Evolutionary conservation across 2,329 filamentous ascomycete genomes (phyloP), one percentile per base, ranked within the genome.

Genomic region (Alternaria brassicicola): DNA sequence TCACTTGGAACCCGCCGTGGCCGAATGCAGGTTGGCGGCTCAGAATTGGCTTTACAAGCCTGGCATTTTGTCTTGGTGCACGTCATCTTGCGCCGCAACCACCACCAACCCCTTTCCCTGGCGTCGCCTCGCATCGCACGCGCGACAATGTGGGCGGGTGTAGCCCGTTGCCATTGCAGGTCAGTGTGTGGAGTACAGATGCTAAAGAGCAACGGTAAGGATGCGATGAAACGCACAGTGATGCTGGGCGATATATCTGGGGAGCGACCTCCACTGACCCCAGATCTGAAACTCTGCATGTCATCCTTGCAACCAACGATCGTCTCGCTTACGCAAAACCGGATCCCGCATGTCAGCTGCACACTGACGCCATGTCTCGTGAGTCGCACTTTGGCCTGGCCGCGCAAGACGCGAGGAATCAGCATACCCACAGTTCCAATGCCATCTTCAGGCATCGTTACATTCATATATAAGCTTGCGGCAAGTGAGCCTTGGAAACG

Each of bases 1-100:
- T 58, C 61, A 52, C 41, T 58, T 59, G 60, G 39, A 60, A 48
- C 53, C 52, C 57, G 52, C 60, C 36, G 48, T 54, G 52, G 56
- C 62, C 61, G 52, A 50, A 57, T 61, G 41, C 45, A 54, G 55
- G 55, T 53, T 57, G 53, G 59, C 43, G 56, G 57, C 59, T 62
- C 50, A 57, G 55, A 46, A 55, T 50, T 63, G 54, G 61, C 55
- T 58, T 50, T 39, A 54, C 47, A 61, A 65, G 57, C 65, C 62
- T 65, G 65, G 64, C 57, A 64, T 48, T 60, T 53, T 57, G 58
- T 57, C 49, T 65, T 68, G 64, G 67, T 61, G 62, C 47, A 64
- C 65, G 64, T 68, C 67, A 68, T 66, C 19, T 45, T 31, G 63
- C 65, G 64, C 59, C 51, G 43, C 25, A 19, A 38, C 31, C 39